A percentile compares a stretch with the other conserved stretches of the same genome.
phyloP scores from a whole-genome alignment of 768 basidiomycete genomes.

The Trametes elegans region DNA sequence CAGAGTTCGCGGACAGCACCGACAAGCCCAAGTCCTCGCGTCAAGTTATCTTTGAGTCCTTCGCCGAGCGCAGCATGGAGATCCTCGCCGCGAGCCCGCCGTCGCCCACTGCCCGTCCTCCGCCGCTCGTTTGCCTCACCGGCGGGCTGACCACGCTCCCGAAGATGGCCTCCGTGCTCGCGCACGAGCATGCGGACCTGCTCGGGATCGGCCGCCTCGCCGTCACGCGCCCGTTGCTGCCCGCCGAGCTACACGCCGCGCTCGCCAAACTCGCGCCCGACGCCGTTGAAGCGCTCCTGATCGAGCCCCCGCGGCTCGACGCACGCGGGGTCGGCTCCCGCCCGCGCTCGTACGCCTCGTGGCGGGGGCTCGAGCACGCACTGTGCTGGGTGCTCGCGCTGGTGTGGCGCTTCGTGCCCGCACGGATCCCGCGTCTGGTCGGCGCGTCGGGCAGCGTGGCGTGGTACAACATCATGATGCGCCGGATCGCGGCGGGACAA shows the following conservation, averaged over 20 bases:
- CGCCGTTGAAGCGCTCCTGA: not conserved
- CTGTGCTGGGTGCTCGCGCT: slow-evolving; percentile 14
- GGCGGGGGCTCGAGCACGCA: slow-evolving; percentile 21
- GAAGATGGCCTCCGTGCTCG: slow-evolving; percentile 52
- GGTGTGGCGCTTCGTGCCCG: slow-evolving; percentile 30
- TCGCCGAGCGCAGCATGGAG: slow-evolving; percentile 55
- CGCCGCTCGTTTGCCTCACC: slow-evolving; percentile 73
- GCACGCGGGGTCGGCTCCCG: not conserved
- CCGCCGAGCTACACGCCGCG: slow-evolving; percentile 5
- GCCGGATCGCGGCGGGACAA: slow-evolving; percentile 40
- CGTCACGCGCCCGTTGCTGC: slow-evolving; percentile 52
- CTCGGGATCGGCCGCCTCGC: slow-evolving; percentile 75
- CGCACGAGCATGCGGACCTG: slow-evolving; percentile 60
- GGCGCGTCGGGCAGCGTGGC: slow-evolving; percentile 63
- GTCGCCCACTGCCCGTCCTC: slow-evolving; percentile 22
- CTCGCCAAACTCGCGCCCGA: not conserved
- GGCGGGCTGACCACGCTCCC: slow-evolving; percentile 70
- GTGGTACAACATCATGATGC: slow-evolving; percentile 67
- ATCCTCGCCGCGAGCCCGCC: slow-evolving; percentile 34
- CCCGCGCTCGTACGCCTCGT: slow-evolving; percentile 3
- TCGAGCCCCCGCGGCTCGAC: not conserved
- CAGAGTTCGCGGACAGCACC: slow-evolving; percentile 31
- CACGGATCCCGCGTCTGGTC: slow-evolving; percentile 50
- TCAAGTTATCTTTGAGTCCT: slow-evolving; percentile 72
- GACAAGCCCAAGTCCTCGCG: slow-evolving; percentile 38